Evolutionary conservation across 176 grass and related monocot genomes (phyloP), one percentile per base, ranked within the genome.

Genomic region (Melocanna baccifera): DNA sequence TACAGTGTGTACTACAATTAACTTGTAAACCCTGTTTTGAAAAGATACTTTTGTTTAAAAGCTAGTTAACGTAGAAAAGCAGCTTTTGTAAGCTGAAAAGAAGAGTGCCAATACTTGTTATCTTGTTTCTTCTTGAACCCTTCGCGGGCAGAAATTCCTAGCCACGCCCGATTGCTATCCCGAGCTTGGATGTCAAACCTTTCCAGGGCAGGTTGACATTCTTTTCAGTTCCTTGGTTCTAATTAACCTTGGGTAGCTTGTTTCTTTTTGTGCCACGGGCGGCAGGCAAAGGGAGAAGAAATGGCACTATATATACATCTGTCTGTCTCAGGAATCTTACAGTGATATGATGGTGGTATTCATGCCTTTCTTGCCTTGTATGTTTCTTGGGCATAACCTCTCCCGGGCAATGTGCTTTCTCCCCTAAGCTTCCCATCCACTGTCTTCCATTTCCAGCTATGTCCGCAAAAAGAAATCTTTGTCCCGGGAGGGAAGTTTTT

Each of bases 311-410:
- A 4, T 65, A 73, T 18, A 29, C 55, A 82, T 59, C 32, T 50
- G 61, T 65, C 81, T 1, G 7, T 7, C 39, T 40, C 39, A 86
- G 59, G 86, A 86, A 91, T 91, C 83, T 67, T 77, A 40, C 63
- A 65, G 18, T 71, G 20, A 7, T 63, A 62, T 26, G 66, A 83
- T 39, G 84, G 67, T 70, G 50, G 67, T 70, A 40, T 78, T 26
- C 83, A 86, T 88, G 84, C 94, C 88, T 96, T 96, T 89, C 86
- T 94, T 91, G 83, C 83, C 80, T 74, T 80, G 28, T 48, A 88
- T 80, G 80, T 92, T 81, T 92, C 91, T 85, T 87, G 32, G 61
- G 83, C 84, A 95, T 95, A 86, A 89, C 86, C 91, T 92, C 83
- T 73, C 66, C 68, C 67, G 68, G 16, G 79, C 80, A 89, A 87